Percentiles rank a stretch among this genome's conserved stretches.
phyloP scores from a whole-genome alignment of 176 grass and related monocot genomes.

The Cenchrus americanus region DNA sequence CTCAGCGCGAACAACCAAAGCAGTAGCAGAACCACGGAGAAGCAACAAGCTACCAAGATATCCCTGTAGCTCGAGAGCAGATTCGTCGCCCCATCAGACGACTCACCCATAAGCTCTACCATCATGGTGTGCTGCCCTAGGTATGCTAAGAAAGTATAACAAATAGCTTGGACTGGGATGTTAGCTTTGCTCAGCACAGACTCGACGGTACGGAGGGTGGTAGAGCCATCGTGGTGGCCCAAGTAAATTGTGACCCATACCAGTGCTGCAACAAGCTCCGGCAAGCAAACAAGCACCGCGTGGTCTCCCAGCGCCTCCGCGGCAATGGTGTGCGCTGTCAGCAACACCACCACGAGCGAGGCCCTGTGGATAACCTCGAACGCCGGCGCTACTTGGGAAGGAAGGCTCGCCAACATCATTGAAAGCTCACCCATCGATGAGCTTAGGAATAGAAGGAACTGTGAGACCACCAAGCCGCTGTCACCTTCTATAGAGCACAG shows the following conservation, averaged over 20 bases:
- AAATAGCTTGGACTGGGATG: background rate
- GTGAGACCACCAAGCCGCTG: no score
- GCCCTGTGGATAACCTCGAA: no score
- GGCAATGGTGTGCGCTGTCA: no score
- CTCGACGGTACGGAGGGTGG: background rate
- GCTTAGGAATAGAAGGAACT: no score
- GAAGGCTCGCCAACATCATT: no score
- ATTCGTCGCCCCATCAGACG: background rate
- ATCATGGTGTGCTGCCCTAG: background rate
- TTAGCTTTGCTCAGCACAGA: no score
- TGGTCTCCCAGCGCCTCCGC: no score
- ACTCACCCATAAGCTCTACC: background rate
- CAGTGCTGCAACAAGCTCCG: background rate
- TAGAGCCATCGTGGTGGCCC: background rate
- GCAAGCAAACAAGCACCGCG: background rate
- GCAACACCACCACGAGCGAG: no score
- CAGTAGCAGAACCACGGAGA: background rate
- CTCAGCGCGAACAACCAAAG: background rate
- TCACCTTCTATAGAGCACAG: no score
- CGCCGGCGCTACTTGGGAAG: no score
- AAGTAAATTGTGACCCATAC: background rate
- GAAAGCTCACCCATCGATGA: no score
- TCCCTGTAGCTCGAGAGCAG: background rate
- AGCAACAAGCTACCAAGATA: background rate
- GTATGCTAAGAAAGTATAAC: background rate